phyloP scores from a whole-genome alignment of 2,329 filamentous ascomycete species.

The Sporothrix curviconia region DNA sequence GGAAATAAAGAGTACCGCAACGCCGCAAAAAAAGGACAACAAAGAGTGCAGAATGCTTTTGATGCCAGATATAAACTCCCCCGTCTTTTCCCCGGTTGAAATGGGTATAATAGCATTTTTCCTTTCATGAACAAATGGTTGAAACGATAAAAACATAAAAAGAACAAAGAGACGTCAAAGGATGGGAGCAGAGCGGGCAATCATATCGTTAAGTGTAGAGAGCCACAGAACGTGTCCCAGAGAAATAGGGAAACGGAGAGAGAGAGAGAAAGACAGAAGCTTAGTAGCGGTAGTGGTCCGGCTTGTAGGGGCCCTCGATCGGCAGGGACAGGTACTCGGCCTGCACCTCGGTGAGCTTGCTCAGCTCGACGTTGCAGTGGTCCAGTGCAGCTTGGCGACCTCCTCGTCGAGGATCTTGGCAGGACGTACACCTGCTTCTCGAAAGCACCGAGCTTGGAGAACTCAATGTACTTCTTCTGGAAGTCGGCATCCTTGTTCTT shows the following conservation, averaged over 20 bases:
- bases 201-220: conserved; percentile 3
- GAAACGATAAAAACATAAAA: conserved; percentile 5
- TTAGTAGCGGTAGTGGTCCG: conserved; percentile 77
- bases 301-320: conserved; percentile 89
- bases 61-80: not conserved
- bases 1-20: not conserved
- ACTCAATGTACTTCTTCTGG: conserved; percentile 91
- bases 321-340: conserved; percentile 89
- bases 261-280: not conserved
- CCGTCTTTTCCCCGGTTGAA: conserved; percentile 17
- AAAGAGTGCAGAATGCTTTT: not conserved
- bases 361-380: conserved; percentile 93
- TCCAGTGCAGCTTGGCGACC: conserved; percentile 88
- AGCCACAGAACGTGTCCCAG: no score
- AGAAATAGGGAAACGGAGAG: not conserved
- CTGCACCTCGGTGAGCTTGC: conserved; percentile 76
- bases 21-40: not conserved
- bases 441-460: conserved; percentile 86
- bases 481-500: conserved; percentile 86
- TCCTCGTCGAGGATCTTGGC: conserved; percentile 98
- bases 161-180: not conserved
- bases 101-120: conserved; percentile 16
- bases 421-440: conserved; percentile 89
- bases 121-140: conserved; percentile 11
- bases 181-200: no score